Evolutionary conservation across 2,329 filamentous ascomycete species (phyloP), one percentile per base, ranked within the genome.

Genomic region (Arthrocladium fulminans): DNA sequence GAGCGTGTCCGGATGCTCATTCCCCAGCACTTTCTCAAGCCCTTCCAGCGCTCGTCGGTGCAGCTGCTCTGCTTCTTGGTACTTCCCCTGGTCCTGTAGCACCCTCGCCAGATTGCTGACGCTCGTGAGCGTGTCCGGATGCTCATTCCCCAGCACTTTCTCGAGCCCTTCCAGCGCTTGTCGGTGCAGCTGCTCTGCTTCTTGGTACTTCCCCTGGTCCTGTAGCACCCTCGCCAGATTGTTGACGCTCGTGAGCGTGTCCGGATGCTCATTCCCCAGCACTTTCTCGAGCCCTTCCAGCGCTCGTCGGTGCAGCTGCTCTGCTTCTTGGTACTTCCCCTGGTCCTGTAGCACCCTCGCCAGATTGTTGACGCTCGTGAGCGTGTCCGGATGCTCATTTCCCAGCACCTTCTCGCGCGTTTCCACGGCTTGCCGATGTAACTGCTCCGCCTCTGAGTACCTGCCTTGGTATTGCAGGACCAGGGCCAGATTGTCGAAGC

Each of bases 51-150:
- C 30, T 37, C 55, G 43, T 13, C 45, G 30, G 20, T 51, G 42
- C 4, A 56, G 13, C 29, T 46, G 43, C 27, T 47, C 46, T 8
- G 44, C 38, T 13, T 47, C 9, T 8, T 52, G 37, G 12, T 39
- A 38, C 38, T 13, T 6, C 30, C 27, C 60, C 39, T 59, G 59
- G 10, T 39, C 27, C 12, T 34, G 10, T 8, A 58, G 46, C 23
- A 50, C 39, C 8, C 4, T 12, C 30, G 54, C 60, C 9, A 63
- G 52, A 22, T 55, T 57, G 15, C 47, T 52, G 42, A 58, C 54
- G 44, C 51, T 57, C 3, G 3, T 22, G n/a, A 59, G 45, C 1
- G 52, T 58, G 29, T 51, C 49, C 2, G 42, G 39, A 43, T 56
- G 49, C 12, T 55, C 51, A 13, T 15, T 15, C 3, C 53, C 56